phyloP scores from a whole-genome alignment of 139 green algal species.

The Coelastrella sp. region DNA sequence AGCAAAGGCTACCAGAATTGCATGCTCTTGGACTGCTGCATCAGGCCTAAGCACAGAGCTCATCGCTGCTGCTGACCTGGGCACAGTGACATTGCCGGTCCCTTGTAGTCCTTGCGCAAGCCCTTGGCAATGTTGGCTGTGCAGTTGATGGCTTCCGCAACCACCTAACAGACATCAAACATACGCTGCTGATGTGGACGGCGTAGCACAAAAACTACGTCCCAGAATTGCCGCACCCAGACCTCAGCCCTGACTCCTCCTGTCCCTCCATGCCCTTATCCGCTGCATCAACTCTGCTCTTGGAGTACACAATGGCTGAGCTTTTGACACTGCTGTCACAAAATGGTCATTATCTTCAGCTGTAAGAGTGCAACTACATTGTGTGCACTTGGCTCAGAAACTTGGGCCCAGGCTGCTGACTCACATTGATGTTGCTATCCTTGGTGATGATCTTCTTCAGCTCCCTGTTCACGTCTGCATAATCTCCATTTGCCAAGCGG shows the following conservation, averaged over 20 bases:
- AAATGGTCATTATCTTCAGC: too few relatives aligned
- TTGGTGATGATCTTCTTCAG: slow-evolving; percentile 88
- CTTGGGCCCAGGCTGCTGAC: neutral
- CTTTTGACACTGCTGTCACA: too few relatives aligned
- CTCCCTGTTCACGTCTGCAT: slow-evolving; percentile 77
- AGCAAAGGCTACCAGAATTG: too few relatives aligned
- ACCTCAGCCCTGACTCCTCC: neutral
- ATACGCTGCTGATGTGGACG: neutral
- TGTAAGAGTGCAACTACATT: too few relatives aligned
- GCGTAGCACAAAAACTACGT: neutral
- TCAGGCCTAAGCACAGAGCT: too few relatives aligned
- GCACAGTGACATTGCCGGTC: slow-evolving; percentile 58
- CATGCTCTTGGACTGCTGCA: too few relatives aligned
- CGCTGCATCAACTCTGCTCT: too few relatives aligned
- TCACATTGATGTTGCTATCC: slow-evolving; percentile 83
- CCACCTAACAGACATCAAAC: slow-evolving; percentile 35
- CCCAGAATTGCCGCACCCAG: neutral
- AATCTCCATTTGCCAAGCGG: slow-evolving; percentile 71
- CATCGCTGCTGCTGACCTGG: neutral
- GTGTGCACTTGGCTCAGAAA: neutral
- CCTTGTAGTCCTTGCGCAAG: slow-evolving; percentile 73
- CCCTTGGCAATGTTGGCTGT: slow-evolving; percentile 72
- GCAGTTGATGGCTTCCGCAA: slow-evolving; percentile 79
- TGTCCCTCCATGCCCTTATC: too few relatives aligned
- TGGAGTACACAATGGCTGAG: too few relatives aligned